Evolutionary conservation across 768 basidiomycete genomes (phyloP).

Genomic region (Tricholoma saponaceum): DNA sequence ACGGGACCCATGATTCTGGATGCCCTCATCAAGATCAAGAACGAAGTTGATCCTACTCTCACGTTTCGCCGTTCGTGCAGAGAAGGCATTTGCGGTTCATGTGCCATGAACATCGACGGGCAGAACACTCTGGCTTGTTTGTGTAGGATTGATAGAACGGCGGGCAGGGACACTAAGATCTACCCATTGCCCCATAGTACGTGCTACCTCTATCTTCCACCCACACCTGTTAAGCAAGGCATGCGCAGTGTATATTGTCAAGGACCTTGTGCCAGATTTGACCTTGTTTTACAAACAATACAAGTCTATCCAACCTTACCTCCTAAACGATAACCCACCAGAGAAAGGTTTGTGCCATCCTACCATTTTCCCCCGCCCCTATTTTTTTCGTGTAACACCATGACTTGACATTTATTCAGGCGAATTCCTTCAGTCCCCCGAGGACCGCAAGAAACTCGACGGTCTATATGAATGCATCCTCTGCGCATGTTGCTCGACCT

Average conservation of each 20-base stretch:
- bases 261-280: slow-evolving; percentile 93
- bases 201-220: slow-evolving; percentile 24
- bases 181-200: slow-evolving; percentile 97
- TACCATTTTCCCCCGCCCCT: not conserved
- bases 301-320: slow-evolving; percentile 97
- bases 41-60: slow-evolving; percentile 93
- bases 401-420: slow-evolving; percentile 21
- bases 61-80: slow-evolving; percentile 93
- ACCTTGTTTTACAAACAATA: slow-evolving; percentile 98
- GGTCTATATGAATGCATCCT: slow-evolving; percentile 98
- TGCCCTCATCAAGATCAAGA: slow-evolving; percentile 98
- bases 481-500: slow-evolving; percentile 96
- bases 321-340: slow-evolving; percentile 91
- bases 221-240: not conserved
- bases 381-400: not conserved
- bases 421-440: slow-evolving; percentile 87
- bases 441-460: slow-evolving; percentile 92
- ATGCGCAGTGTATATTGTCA: slow-evolving; percentile 89
- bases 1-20: slow-evolving; percentile 96
- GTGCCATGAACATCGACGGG: slow-evolving; percentile 99
- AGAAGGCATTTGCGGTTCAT: slow-evolving; percentile 96
- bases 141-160: slow-evolving; percentile 85
- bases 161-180: slow-evolving; percentile 75
- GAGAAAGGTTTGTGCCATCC: slow-evolving; percentile 41
- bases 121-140: slow-evolving; percentile 97